Conservation (phyloP, 2,329 filamentous ascomycete genomes). For the Cladophialophora immunda region DNA sequence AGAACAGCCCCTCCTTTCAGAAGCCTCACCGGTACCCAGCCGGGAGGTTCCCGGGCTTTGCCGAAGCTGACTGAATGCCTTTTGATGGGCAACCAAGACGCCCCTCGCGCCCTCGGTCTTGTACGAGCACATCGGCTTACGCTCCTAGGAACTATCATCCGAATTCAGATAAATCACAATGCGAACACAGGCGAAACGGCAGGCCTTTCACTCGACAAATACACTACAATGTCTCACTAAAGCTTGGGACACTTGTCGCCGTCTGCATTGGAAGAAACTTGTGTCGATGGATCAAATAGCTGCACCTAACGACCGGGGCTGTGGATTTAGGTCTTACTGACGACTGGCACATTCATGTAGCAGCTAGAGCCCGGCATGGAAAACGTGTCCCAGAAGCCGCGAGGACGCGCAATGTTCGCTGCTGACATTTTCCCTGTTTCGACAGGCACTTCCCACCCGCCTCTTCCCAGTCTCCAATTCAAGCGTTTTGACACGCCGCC, state of each 20-base stretch:
- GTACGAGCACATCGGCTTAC: neutral
- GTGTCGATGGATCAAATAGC: neutral
- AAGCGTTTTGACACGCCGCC: neutral
- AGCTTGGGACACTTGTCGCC: neutral
- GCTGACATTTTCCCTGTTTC: neutral
- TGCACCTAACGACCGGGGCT: neutral
- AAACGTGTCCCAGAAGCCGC: neutral
- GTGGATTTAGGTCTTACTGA: neutral
- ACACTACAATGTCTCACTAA: neutral
- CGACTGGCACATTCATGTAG: neutral
- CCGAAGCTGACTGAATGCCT: neutral
- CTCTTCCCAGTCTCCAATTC: neutral
- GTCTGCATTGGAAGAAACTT: neutral
- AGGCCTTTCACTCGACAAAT: neutral
- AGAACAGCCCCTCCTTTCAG: neutral
- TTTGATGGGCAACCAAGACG: neutral
- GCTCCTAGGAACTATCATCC: too few species aligned
- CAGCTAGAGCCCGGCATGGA: neutral
- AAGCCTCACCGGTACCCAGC: neutral
- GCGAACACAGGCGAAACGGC: neutral
- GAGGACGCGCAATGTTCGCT: neutral
- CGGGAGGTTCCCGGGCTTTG: neutral
- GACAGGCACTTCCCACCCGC: neutral
- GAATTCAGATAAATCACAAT: neutral
- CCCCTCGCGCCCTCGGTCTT: too few species aligned